Conservation (phyloP, 768 basidiomycete species). For the Rhodocollybia butyracea region DNA sequence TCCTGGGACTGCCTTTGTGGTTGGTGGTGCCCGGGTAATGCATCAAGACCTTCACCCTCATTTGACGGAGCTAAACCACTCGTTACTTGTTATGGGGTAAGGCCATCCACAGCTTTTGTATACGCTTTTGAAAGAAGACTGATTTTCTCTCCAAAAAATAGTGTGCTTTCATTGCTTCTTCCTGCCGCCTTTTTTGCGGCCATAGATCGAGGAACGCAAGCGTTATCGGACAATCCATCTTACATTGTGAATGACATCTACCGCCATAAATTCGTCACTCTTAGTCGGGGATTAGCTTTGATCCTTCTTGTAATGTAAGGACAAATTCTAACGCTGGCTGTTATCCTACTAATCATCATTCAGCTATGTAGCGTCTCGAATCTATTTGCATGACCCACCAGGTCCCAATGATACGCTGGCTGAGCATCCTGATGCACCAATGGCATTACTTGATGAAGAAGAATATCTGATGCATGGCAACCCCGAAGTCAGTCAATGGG, state of each 20-base stretch:
- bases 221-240: conserved; percentile 15
- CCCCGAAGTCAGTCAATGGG: conserved; percentile 62
- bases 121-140: neutral
- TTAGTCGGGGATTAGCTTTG: conserved; percentile 65
- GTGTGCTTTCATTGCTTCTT: conserved; percentile 61
- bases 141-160: neutral
- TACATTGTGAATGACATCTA: conserved; percentile 39
- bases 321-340: conserved; percentile 1
- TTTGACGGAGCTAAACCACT: conserved; percentile 63
- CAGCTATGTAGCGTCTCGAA: conserved; percentile 64
- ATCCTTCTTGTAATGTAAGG: conserved; percentile 60
- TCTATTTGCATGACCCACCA: conserved; percentile 71
- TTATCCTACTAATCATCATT: neutral
- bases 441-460: conserved; percentile 38
- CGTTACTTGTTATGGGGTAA: conserved; percentile 65
- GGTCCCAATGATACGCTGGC: conserved; percentile 48
- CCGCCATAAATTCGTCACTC: conserved; percentile 46
- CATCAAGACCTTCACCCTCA: conserved; percentile 70
- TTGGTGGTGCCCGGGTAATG: conserved; percentile 63
- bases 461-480: conserved; percentile 31
- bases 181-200: conserved; percentile 71
- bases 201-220: conserved; percentile 32
- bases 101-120: conserved; percentile 12
- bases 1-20: conserved; percentile 68
- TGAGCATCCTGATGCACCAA: conserved; percentile 41